Conservation (phyloP, 2,329 filamentous ascomycete genomes). For the Fusarium odoratissimum region DNA sequence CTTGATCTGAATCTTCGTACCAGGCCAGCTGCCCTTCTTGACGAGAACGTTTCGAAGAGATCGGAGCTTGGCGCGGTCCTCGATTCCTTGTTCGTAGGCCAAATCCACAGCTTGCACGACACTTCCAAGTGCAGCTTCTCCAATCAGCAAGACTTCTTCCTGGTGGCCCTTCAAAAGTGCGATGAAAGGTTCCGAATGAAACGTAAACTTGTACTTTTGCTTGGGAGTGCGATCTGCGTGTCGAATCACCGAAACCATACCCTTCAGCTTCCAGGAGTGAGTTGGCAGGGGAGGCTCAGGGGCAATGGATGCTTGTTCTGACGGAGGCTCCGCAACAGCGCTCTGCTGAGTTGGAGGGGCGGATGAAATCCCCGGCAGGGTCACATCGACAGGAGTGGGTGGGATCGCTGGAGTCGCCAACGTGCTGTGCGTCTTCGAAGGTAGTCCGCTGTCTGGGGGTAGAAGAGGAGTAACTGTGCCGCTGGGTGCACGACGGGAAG, state of each 20-base stretch:
- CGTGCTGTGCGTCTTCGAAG: conserved; percentile 52
- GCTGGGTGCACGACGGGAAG: conserved; percentile 39
- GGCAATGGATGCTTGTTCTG: conserved; percentile 51
- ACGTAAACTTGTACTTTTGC: conserved; percentile 99
- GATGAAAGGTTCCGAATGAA: conserved; percentile 96
- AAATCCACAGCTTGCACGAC: conserved; percentile 88
- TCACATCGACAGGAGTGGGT: conserved; percentile 49
- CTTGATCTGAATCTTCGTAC: conserved; percentile 99
- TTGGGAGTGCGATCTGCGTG: conserved; percentile 98
- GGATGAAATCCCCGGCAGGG: conserved; percentile 46
- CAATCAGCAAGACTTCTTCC: conserved; percentile 94
- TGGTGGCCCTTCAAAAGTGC: conserved; percentile 94
- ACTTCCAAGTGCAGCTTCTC: conserved; percentile 87
- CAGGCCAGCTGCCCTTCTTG: conserved; percentile 93
- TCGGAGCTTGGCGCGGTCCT: conserved; percentile 88
- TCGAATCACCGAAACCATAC: conserved; percentile 94
- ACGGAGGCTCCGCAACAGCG: conserved; percentile 50
- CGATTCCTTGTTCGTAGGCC: conserved; percentile 81
- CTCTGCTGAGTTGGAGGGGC: conserved; percentile 43
- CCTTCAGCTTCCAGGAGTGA: conserved; percentile 97
- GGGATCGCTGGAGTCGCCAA: conserved; percentile 51
- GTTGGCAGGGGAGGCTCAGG: conserved; percentile 79
- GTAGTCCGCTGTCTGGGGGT: conserved; percentile 46
- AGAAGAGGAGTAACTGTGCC: conserved; percentile 48
- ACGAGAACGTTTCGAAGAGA: conserved; percentile 86